A percentile compares a stretch with the other conserved stretches of the same genome.
These are phyloP conservation scores for Trichoderma semiorbis DNA, from an alignment of 2,329 filamentous ascomycete genomes.

Conservation along the genomic window DNA sequence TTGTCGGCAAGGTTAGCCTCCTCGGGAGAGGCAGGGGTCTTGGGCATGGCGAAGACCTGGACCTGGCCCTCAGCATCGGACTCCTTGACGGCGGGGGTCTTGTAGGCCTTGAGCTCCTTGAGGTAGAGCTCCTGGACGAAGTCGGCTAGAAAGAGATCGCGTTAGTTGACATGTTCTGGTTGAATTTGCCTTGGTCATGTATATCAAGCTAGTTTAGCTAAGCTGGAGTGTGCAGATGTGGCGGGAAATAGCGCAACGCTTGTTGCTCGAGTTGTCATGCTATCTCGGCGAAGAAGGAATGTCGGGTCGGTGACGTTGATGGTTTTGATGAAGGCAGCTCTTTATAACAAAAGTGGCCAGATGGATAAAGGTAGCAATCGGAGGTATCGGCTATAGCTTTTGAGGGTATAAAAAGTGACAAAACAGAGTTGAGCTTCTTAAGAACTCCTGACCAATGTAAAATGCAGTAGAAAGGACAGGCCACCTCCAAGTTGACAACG, in stretches of 20 bases:
- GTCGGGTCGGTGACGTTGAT: not conserved
- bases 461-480: not conserved
- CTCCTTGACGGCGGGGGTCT: constrained; percentile 77
- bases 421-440: not conserved
- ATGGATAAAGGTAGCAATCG: not conserved
- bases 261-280: not conserved
- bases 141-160: constrained; percentile 63
- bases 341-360: not conserved
- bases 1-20: constrained; percentile 89
- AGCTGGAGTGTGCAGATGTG: not conserved
- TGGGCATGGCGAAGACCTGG: constrained; percentile 77
- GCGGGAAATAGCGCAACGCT: constrained; percentile 16
- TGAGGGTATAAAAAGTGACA: not conserved
- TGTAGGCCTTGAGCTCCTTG: constrained; percentile 93
- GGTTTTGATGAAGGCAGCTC: not conserved
- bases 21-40: constrained; percentile 83
- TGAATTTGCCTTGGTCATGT: not conserved
- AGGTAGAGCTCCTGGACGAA: constrained; percentile 98
- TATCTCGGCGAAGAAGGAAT: not conserved
- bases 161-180: constrained; percentile 25
- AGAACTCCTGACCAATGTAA: not conserved
- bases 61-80: constrained; percentile 87
- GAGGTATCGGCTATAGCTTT: constrained; percentile 9
- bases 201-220: constrained; percentile 1
- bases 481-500: not conserved